Conservation (phyloP, 768 basidiomycete species). For the Serendipita sp. region DNA sequence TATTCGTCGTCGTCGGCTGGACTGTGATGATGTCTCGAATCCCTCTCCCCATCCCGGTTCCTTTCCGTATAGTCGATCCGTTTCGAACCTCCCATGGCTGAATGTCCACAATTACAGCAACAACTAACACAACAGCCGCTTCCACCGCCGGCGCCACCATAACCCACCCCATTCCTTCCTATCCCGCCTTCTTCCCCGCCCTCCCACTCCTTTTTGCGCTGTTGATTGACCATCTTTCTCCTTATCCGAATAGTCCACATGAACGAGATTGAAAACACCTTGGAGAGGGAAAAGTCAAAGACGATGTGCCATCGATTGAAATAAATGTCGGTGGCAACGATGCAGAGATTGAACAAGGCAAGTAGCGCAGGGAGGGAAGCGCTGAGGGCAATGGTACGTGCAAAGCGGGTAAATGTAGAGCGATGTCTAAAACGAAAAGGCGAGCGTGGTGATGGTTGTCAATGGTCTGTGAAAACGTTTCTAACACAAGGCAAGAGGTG, state of each 20-base stretch:
- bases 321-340: not conserved
- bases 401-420: not conserved
- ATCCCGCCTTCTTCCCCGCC: not conserved
- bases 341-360: not conserved
- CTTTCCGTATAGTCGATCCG: too few relatives aligned
- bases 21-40: too few relatives aligned
- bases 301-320: conserved; percentile 1
- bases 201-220: not conserved
- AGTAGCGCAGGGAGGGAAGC: not conserved
- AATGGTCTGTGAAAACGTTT: too few relatives aligned
- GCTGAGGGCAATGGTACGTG: not conserved
- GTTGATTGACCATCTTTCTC: not conserved
- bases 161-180: not conserved
- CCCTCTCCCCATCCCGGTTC: too few relatives aligned
- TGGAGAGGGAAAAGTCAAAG: conserved; percentile 2
- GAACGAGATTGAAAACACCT: not conserved
- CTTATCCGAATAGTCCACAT: not conserved
- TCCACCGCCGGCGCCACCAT: too few relatives aligned
- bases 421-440: not conserved
- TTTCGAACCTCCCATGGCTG: too few relatives aligned
- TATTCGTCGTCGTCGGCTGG: too few relatives aligned
- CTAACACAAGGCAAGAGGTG: too few relatives aligned
- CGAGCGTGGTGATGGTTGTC: not conserved
- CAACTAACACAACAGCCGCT: too few relatives aligned
- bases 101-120: too few relatives aligned